A percentile compares a stretch with the other conserved stretches of the same genome.
These are phyloP conservation scores for Penicillium roqueforti DNA, from an alignment of 495 filamentous ascomycete species.

Conservation along the genomic window DNA sequence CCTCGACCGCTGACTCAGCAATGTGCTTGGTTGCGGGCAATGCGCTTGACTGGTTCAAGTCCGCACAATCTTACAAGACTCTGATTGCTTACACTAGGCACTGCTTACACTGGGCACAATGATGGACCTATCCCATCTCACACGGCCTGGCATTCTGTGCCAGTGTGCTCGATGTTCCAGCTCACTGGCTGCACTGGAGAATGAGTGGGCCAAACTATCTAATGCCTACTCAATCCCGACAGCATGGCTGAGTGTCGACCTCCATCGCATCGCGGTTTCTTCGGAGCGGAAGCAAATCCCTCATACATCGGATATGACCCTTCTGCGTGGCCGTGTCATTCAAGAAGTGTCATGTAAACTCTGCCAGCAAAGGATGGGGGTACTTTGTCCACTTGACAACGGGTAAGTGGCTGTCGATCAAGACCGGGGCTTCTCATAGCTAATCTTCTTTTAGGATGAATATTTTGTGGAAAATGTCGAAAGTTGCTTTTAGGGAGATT, in stretches of 20 bases:
- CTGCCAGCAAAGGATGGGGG: conserved; percentile 44
- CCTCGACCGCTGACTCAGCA: conserved; percentile 24
- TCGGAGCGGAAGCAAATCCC: conserved; percentile 42
- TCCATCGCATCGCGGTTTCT: conserved; percentile 41
- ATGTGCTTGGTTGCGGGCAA: not conserved
- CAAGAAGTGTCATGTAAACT: conserved; percentile 44
- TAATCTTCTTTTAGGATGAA: conserved; percentile 31
- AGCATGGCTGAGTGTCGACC: conserved; percentile 44
- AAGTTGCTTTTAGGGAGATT: conserved; percentile 44
- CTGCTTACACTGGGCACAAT: conserved; percentile 9
- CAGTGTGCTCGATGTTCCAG: conserved; percentile 45
- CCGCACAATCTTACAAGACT: conserved; percentile 3
- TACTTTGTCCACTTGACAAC: conserved; percentile 36
- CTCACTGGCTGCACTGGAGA: conserved; percentile 45
- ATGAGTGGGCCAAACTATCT: conserved; percentile 46
- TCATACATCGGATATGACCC: conserved; percentile 35
- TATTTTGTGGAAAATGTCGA: conserved; percentile 45
- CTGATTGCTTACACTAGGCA: not conserved
- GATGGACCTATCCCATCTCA: conserved; percentile 40
- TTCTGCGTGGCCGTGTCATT: conserved; percentile 40
- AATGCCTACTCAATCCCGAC: conserved; percentile 39
- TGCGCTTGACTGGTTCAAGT: conserved; percentile 2
- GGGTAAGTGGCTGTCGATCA: conserved; percentile 31
- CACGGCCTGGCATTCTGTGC: conserved; percentile 39
- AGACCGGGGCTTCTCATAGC: not conserved